Percentiles rank a stretch among this genome's conserved stretches.
These are phyloP conservation scores for Raffaelea arxii DNA, from an alignment of 2,329 filamentous ascomycete species.

Conservation along the genomic window DNA sequence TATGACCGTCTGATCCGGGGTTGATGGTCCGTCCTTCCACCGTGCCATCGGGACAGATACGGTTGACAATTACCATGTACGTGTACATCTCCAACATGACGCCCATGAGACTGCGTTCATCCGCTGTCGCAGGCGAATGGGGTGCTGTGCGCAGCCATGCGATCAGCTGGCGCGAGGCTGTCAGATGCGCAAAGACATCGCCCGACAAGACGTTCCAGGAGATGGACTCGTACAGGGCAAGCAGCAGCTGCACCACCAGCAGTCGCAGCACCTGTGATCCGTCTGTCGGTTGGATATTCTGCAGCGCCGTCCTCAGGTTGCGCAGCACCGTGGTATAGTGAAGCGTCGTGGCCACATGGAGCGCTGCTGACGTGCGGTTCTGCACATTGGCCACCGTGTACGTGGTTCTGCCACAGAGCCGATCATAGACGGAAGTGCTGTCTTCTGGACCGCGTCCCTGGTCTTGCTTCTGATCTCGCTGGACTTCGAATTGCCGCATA, in stretches of 20 bases:
- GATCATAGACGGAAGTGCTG: not conserved
- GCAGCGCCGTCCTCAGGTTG: conserved; percentile 10
- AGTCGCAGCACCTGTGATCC: conserved; percentile 10
- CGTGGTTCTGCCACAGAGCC: not conserved
- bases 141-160: conserved; percentile 13
- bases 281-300: conserved; percentile 9
- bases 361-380: too few species aligned
- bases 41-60: conserved; percentile 9
- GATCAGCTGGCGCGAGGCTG: conserved; percentile 14
- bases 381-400: not conserved
- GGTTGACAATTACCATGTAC: conserved; percentile 12
- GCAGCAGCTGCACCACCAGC: conserved; percentile 10
- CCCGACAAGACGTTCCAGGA: conserved; percentile 12
- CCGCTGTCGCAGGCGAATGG: not conserved
- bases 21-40: conserved; percentile 3
- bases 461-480: too few species aligned
- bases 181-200: conserved; percentile 12
- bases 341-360: conserved; percentile 12
- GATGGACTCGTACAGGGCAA: conserved; percentile 11
- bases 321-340: conserved; percentile 14
- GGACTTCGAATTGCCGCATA: conserved; percentile 2
- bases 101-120: conserved; percentile 10
- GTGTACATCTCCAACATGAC: conserved; percentile 13
- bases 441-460: not conserved
- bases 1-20: not conserved